Evolutionary conservation across 1,139 yeast species (phyloP).

Genomic region (Taiozyma sp.): DNA sequence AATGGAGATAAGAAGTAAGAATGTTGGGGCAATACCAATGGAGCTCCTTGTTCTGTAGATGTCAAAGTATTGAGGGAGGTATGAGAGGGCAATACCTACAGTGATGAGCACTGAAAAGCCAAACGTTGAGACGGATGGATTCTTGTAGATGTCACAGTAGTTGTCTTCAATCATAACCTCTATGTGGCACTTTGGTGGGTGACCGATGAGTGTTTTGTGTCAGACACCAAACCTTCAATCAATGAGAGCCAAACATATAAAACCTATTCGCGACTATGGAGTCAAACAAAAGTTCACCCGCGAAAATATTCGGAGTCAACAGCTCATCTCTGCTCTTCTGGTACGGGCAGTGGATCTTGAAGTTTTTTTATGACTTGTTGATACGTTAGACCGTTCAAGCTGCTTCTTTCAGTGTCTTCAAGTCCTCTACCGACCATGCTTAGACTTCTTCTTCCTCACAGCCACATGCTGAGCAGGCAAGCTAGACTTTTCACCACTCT

Average conservation of each 20-base stretch:
- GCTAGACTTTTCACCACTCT: constrained; percentile 28
- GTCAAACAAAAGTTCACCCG: neutral
- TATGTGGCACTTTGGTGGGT: neutral
- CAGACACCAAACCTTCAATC: neutral
- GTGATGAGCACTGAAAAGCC: constrained; percentile 25
- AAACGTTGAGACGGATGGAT: constrained; percentile 17
- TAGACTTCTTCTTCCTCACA: neutral
- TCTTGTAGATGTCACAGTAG: constrained; percentile 15
- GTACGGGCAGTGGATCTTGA: neutral
- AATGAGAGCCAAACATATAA: too few relatives aligned
- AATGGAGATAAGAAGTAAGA: constrained; percentile 64
- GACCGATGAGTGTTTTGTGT: neutral
- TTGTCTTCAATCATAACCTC: neutral
- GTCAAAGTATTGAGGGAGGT: constrained; percentile 69
- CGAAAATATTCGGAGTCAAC: neutral
- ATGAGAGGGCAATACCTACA: constrained; percentile 66
- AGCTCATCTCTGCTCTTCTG: neutral
- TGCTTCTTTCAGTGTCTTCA: too few relatives aligned
- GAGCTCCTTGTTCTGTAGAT: constrained; percentile 56
- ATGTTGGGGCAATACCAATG: constrained; percentile 76
- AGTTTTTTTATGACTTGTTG: neutral
- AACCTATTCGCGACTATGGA: too few relatives aligned
- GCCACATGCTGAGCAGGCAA: constrained; percentile 13
- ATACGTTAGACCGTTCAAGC: neutral
- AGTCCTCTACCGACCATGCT: neutral